Conservation (phyloP, 768 basidiomycete genomes). For the Mycena crocata region DNA sequence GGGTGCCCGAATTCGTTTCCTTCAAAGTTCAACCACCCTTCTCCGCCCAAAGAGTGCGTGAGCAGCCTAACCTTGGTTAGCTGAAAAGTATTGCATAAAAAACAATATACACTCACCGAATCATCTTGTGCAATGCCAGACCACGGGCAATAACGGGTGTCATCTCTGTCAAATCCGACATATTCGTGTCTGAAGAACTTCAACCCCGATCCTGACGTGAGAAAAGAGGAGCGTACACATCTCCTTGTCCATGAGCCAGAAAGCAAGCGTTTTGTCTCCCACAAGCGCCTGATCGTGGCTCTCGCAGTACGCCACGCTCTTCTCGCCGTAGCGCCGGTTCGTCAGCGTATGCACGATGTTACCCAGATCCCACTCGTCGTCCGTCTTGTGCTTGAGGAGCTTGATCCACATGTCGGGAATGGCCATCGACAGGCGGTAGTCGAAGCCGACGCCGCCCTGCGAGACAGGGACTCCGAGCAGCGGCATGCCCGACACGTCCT, state of each 20-base stretch:
- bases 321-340: conserved; percentile 90
- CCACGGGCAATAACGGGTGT: conserved; percentile 92
- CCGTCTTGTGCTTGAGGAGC: conserved; percentile 89
- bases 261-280: conserved; percentile 98
- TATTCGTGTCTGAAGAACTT: conserved; percentile 78
- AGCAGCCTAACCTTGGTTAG: conserved; percentile 68
- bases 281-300: conserved; percentile 98
- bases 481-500: conserved; percentile 99
- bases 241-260: conserved; percentile 99
- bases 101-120: conserved; percentile 67
- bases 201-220: background rate
- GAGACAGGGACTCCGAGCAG: conserved; percentile 84
- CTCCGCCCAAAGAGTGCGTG: conserved; percentile 93
- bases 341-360: conserved; percentile 91
- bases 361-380: conserved; percentile 89
- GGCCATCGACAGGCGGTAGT: conserved; percentile 98
- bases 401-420: conserved; percentile 99
- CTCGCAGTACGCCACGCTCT: conserved; percentile 93
- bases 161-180: conserved; percentile 88
- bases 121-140: conserved; percentile 96
- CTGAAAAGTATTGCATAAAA: background rate
- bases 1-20: conserved; percentile 99
- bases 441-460: conserved; percentile 94
- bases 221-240: conserved; percentile 79
- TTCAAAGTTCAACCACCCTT: conserved; percentile 98